Evolutionary conservation across 495 filamentous ascomycete genomes (phyloP), one percentile per base, ranked within the genome.

Genomic region (Copromyces sp.): DNA sequence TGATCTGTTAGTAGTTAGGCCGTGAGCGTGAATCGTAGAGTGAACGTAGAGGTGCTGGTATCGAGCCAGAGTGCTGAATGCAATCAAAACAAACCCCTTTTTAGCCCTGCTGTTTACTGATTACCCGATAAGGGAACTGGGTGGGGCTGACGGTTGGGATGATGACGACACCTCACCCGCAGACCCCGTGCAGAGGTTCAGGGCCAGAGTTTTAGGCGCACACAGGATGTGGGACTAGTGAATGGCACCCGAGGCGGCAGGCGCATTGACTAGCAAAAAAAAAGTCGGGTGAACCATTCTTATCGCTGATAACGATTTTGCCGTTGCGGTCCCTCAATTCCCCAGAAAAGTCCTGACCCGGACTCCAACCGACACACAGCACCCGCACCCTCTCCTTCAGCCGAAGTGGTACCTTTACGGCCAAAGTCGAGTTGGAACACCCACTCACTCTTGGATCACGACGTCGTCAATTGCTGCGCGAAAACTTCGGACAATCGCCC

Each of bases 251-350:
- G 42, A 44, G 42, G 17, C 42, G n/a, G 44, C n/a, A n/a, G 42
- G 16, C 42, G 42, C 42, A 44, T 44, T 44, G 42, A 44, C 42
- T 44, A 14, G 42, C 42, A 47, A 47, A 71, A 71, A 71, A 71
- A 71, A 29, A 44, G 39, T 44, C 39, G 41, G 20, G 9, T 39
- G 39, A 29, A 39, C 68, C 68, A 40, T 70, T 32, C 39, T 70
- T 70, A 70, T 70, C 69, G 69, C 39, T 41, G 69, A 70, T 70
- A 70, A 70, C 35, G 69, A 70, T 42, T 70, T 70, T 24, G 17
- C 69, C 38, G 39, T 69, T 9, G 29, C 68, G 39, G 29, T 41
- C 20, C 24, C 37, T 42, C 69, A 42, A 39, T 37, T 39, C 32
- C 40, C 41, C 16, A 44, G 17, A 44, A 44, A 45, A 45, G 42